Evolutionary conservation across 2,329 filamentous ascomycete species (phyloP).

Genomic region (Fragosphaeria purpurea): DNA sequence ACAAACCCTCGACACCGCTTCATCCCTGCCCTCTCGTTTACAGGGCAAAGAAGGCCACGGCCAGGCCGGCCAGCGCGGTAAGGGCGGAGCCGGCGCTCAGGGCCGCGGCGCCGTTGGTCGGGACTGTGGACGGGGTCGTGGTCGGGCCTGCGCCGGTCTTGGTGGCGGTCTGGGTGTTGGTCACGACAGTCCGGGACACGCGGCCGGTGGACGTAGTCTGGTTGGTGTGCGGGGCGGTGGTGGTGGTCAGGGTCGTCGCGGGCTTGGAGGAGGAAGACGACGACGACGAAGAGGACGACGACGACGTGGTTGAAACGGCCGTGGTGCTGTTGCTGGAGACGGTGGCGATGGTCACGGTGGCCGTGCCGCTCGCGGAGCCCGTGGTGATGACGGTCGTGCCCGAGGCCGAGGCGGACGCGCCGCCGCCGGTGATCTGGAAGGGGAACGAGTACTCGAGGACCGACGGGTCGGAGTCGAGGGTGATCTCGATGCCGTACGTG

Average conservation of each 20-base stretch:
- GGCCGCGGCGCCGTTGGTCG: slow-evolving; percentile 28
- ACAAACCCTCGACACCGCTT: too few relatives aligned
- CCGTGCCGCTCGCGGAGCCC: slow-evolving; percentile 9
- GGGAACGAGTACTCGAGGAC: slow-evolving; percentile 55
- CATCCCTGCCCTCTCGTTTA: slow-evolving; percentile 18
- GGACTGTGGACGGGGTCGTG: background rate
- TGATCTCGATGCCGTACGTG: slow-evolving; percentile 50
- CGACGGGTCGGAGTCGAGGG: slow-evolving; percentile 32
- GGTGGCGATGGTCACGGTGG: slow-evolving; percentile 8
- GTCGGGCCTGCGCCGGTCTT: slow-evolving; percentile 3
- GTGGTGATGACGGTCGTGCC: slow-evolving; percentile 6
- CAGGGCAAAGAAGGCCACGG: slow-evolving; percentile 32
- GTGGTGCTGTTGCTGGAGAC: background rate
- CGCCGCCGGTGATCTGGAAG: slow-evolving; percentile 39
- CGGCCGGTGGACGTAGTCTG: background rate
- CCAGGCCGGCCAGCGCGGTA: slow-evolving; percentile 29
- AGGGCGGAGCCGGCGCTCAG: slow-evolving; percentile 31
- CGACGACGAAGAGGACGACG: background rate
- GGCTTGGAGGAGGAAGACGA: background rate
- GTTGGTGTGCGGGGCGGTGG: slow-evolving; percentile 13
- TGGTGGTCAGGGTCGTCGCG: slow-evolving; percentile 14
- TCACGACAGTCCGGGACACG: slow-evolving; percentile 14
- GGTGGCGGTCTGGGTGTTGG: slow-evolving; percentile 16
- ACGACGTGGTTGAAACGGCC: background rate
- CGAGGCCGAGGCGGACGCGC: slow-evolving; percentile 10